Evolutionary conservation across 2,329 filamentous ascomycete species (phyloP).

Genomic region (Cordyceps cicadae): DNA sequence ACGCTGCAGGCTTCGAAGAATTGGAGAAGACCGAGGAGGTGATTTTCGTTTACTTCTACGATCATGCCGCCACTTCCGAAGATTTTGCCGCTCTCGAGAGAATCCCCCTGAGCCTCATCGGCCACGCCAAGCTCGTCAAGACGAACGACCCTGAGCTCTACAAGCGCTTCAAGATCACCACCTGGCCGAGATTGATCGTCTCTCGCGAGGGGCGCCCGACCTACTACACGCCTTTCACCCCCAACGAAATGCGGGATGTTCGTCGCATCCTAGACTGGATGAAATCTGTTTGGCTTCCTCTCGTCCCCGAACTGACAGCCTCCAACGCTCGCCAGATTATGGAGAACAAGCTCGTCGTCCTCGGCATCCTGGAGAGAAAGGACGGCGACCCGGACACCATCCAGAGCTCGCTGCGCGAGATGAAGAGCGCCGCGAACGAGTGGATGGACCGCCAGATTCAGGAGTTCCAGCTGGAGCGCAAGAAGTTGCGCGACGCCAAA

Average conservation of each 20-base stretch:
- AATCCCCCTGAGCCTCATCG: slow-evolving; percentile 78
- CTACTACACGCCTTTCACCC: slow-evolving; percentile 81
- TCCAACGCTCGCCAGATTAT: slow-evolving; percentile 91
- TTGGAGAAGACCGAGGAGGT: slow-evolving; percentile 92
- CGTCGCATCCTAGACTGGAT: slow-evolving; percentile 79
- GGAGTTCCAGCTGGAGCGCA: slow-evolving; percentile 83
- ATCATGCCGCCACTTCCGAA: slow-evolving; percentile 85
- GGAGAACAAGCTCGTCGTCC: slow-evolving; percentile 88
- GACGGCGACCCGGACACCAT: slow-evolving; percentile 63
- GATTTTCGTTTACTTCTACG: slow-evolving; percentile 95
- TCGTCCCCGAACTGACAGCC: slow-evolving; percentile 87
- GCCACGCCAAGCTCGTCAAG: slow-evolving; percentile 87
- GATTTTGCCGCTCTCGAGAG: slow-evolving; percentile 86
- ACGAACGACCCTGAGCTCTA: slow-evolving; percentile 69
- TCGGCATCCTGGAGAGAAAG: slow-evolving; percentile 77
- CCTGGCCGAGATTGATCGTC: slow-evolving; percentile 89
- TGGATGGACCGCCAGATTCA: slow-evolving; percentile 97
- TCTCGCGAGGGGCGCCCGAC: slow-evolving; percentile 81
- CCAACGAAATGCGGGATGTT: slow-evolving; percentile 86
- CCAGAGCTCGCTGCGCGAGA: slow-evolving; percentile 67
- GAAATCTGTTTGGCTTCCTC: slow-evolving; percentile 90
- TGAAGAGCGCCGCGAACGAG: slow-evolving; percentile 91
- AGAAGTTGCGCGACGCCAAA: slow-evolving; percentile 89
- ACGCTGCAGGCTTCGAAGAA: slow-evolving; percentile 65
- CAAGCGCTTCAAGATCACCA: slow-evolving; percentile 87